Base-by-base conservation (phyloP, 768 basidiomycete genomes). In the Suillus lakei region DNA sequence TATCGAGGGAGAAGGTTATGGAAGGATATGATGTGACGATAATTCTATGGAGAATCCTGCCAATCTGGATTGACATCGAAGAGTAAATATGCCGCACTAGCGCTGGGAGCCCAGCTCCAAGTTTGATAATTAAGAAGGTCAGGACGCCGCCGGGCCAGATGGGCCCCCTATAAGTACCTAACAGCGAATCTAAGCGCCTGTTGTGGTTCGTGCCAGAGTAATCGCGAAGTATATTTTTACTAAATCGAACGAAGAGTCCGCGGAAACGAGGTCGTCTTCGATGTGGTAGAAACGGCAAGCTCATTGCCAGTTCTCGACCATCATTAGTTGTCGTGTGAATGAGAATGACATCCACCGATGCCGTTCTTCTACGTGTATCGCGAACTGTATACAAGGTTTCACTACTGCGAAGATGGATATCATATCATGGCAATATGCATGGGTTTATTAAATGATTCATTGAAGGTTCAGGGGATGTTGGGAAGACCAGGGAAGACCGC, bases 1-100 rank as follows among this genome's bases (percentile, higher is more conserved):
- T 70, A 76, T 92, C 51, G 83, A 81, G 65, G 81, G 84, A 65
- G 89, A 87, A 39, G 83, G 81, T 34, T 83, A 91, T 67, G 86
- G 81, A 78, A 87, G 77, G 65, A 83, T 90, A 9, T 89, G 51
- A 76, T 30, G 34, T 43, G 66, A 51, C 48, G 32, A 38, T n/a
- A 13, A 64, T 64, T 34, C 55, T 43, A 48, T 67, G 72, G 72
- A 60, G 72, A 68, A 77, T 70, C 44, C 10, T 16, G 55, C 53
- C 4, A 46, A 64, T 67, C 36, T n/a, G 32, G 23, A 38, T 39
- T 39, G 56, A 39, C 39, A 59, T 59, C 56, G 56, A 59, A 58
- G 56, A 36, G 26, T 26, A 48, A 2, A 26, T 5, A 30, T 53
- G 51, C 32, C 53, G 16, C 16, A 26, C 16, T 38, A 18, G 56